Base-by-base conservation (phyloP, 2,329 filamentous ascomycete genomes). In the Botryosphaeria dothidea region DNA sequence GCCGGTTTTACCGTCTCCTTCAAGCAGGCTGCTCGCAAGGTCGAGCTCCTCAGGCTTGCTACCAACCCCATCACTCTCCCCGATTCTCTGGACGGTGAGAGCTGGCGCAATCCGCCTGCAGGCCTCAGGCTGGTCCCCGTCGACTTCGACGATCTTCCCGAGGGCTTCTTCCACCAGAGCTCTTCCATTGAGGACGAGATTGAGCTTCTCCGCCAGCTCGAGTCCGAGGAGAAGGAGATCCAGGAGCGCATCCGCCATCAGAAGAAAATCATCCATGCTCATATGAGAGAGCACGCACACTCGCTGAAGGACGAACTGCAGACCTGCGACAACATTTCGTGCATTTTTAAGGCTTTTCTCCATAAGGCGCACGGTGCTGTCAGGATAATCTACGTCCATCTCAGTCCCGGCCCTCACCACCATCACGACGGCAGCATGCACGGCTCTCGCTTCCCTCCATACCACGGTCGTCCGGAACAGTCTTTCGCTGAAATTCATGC, bases 261-360 rank as follows among this genome's bases (percentile, higher is more conserved):
- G 69, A 74, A 77, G 67, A 69, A 72, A 48, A 60, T 69, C 51
- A 76, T 80, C 66, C 69, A 75, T 13, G 67, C 69, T 23, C 73
- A 72, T 21, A 67, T 77, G 25, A 68, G 71, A 41, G 65, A 76
- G 36, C 70, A 77, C 46, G 68, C 69, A 11, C 67, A 73, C 15
- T 68, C 68, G n/a, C 71, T 82, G 11, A 73, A 72, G 19, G 72
- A 80, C 41, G 75, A 81, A 19, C 68, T 82, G 13, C 69, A 75
- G 64, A 70, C 80, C 52, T 83, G 81, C 67, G 76, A 81, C 65
- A 76, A 75, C 65, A 67, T 83, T 57, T 69, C 74, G 21, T 83
- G 81, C 67, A 73, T 80, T 51, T 67, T 81, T 56, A 77, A 78
- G 65, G 74, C 78, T 21, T 71, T 79, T 48, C 71, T 71, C n/a